Percentiles rank a stretch among this genome's conserved stretches.
Evolutionary conservation across 1,284 basidiomycete genomes (phyloP).

Genomic region (Puccinia hordei): DNA sequence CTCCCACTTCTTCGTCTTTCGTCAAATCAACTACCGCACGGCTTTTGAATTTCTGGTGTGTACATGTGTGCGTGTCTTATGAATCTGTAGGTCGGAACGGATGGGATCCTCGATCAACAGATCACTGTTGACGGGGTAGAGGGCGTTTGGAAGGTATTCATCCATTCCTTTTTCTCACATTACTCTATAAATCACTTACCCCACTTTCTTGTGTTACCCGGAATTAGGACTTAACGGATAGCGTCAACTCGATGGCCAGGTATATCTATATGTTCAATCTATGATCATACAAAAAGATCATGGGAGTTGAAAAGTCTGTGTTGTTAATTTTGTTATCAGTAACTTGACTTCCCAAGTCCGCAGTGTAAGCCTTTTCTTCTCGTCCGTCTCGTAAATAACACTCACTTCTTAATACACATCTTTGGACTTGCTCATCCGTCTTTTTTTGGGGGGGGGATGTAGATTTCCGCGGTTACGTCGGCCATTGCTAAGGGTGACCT

Average conservation of each 20-base stretch:
- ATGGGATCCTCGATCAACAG: slow-evolving; percentile 59
- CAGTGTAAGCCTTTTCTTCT: slow-evolving; percentile 53
- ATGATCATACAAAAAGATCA: slow-evolving; percentile 40
- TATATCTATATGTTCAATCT: background rate
- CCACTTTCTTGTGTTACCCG: background rate
- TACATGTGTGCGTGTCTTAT: too few species aligned
- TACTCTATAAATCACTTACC: background rate
- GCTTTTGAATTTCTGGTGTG: too few species aligned
- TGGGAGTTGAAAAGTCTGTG: slow-evolving; percentile 55
- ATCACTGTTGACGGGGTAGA: slow-evolving; percentile 60
- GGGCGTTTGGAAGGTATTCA: slow-evolving; percentile 58
- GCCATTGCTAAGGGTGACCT: slow-evolving; percentile 60
- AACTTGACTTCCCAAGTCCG: slow-evolving; percentile 60
- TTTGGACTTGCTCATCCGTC: background rate
- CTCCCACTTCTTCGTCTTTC: slow-evolving; percentile 56
- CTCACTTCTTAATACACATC: background rate
- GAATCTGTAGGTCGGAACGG: slow-evolving; percentile 59
- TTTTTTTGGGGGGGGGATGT: background rate
- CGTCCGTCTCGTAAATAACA: too few species aligned
- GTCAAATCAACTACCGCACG: too few species aligned
- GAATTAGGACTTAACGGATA: slow-evolving; percentile 57
- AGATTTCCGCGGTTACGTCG: slow-evolving; percentile 58
- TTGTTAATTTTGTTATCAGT: too few species aligned
- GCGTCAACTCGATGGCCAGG: slow-evolving; percentile 60
- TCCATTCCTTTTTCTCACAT: background rate